Evolutionary conservation across 441 rosid genomes (phyloP), one percentile per base, ranked within the genome.

Genomic region (Eruca vesicaria): DNA sequence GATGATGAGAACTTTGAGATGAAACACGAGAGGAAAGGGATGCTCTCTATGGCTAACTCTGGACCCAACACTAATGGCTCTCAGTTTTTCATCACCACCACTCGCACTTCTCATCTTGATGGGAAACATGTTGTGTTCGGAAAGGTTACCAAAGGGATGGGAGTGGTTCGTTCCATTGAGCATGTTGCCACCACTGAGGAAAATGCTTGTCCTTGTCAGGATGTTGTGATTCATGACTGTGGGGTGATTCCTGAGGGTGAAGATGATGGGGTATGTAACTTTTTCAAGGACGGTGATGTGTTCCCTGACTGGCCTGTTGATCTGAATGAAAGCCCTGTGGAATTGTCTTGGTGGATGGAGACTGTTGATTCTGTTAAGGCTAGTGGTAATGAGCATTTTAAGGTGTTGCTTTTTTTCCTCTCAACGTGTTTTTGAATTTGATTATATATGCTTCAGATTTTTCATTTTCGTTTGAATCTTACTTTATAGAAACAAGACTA

Each of bases 91-190:
- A 91, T 96, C 64, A 93, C 97, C 9, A 93, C 98, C 0, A 84
- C 97, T 2, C 90, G 97, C 0, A 87, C 97, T 48, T 77, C 97
- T 38, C 96, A 96, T 84, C 74, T 96, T 10, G 99, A 96, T 74
- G 97, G 98, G 14, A 96, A 91, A 71, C 99, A 96, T 79, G 98
- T 91, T 59, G 95, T 95, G 9, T 95, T 93, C 78, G 99, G 98
- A 68, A 91, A 78, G 82, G 97, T 93, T 32, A 75, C 83, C 5
- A 95, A 93, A 79, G 99, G 98, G 77, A 91, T 93, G 95, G 99
- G 98, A 58, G 94, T 95, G 69, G 91, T 91, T 76, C 90, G 97
- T 6, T 86, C 97, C 0, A 83, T 88, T 16, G 98, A 93, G 83
- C 97, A 91, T 69, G 97, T 89, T 10, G 52, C 80, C 0, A 86